phyloP scores from a whole-genome alignment of 495 filamentous ascomycete species.

The Rhypophila decipiens region DNA sequence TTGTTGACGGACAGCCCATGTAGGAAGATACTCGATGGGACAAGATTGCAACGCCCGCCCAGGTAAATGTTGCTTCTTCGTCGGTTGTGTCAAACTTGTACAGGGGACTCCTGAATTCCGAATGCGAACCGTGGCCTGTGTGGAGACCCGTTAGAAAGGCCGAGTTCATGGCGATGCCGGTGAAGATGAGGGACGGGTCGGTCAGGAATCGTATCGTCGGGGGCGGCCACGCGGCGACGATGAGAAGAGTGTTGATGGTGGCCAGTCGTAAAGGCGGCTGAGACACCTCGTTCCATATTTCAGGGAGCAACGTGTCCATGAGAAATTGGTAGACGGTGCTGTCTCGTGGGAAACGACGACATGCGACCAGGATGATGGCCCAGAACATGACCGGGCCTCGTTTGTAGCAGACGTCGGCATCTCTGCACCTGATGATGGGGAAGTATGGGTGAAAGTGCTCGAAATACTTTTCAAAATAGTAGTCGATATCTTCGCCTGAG shows the following conservation, averaged over 20 bases:
- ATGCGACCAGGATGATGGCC: conserved; percentile 38
- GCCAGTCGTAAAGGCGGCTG: conserved; percentile 28
- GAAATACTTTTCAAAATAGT: conserved; percentile 42
- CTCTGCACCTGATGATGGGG: conserved; percentile 30
- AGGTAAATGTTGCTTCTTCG: conserved; percentile 39
- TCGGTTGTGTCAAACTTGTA: conserved; percentile 28
- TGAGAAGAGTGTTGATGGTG: conserved; percentile 36
- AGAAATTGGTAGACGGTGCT: conserved; percentile 35
- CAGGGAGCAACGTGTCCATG: conserved; percentile 29
- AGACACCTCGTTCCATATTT: conserved; percentile 29
- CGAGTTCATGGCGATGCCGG: conserved; percentile 33
- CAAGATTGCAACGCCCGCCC: conserved; percentile 39
- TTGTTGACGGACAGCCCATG: conserved; percentile 33
- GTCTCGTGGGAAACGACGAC: conserved; percentile 35
- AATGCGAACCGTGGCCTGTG: conserved; percentile 34
- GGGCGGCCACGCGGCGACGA: conserved; percentile 37
- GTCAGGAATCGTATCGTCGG: conserved; percentile 36
- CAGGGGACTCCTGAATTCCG: conserved; percentile 31
- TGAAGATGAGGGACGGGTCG: conserved; percentile 36
- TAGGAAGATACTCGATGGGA: conserved; percentile 35
- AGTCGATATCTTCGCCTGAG: conserved; percentile 40
- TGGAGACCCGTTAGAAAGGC: conserved; percentile 35
- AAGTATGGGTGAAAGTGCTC: conserved; percentile 40
- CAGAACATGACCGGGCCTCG: conserved; percentile 35
- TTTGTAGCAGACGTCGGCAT: conserved; percentile 36